phyloP scores from a whole-genome alignment of 2,329 filamentous ascomycete species.

The Arachnomyces sp. region DNA sequence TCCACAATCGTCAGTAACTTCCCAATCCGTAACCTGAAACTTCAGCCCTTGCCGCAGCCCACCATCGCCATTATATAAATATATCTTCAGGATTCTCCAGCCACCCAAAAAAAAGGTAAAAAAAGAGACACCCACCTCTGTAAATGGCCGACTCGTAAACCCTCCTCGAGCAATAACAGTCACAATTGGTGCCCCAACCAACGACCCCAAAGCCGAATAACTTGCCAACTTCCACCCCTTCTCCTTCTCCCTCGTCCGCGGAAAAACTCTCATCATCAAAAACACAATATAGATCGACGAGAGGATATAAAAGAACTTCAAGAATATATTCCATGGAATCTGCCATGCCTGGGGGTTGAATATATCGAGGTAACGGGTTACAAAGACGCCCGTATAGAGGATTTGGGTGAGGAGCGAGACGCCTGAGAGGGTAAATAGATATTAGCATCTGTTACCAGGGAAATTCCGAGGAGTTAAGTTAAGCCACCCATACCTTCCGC shows the following conservation, averaged over 20 bases:
- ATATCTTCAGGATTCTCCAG: no score
- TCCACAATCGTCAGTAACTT: constrained; percentile 11
- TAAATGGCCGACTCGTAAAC: constrained; percentile 34
- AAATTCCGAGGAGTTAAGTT: constrained; percentile 3
- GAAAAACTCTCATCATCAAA: constrained; percentile 78
- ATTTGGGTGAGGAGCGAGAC: constrained; percentile 84
- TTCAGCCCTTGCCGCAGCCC: background rate
- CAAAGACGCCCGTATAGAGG: constrained; percentile 80
- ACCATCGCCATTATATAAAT: no score
- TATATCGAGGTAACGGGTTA: constrained; percentile 78
- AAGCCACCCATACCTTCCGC: constrained; percentile 58
- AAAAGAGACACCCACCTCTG: constrained; percentile 28
- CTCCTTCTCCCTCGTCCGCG: constrained; percentile 82
- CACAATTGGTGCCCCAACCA: constrained; percentile 63
- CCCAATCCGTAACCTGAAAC: no score
- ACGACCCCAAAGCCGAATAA: constrained; percentile 57
- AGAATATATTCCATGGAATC: constrained; percentile 62
- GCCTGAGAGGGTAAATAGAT: constrained; percentile 41
- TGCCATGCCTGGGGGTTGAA: constrained; percentile 42
- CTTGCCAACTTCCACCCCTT: constrained; percentile 87
- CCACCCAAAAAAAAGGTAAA: no score
- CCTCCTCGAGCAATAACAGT: constrained; percentile 60
- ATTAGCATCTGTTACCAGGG: constrained; percentile 1
- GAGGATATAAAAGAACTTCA: constrained; percentile 83
- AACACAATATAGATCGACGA: constrained; percentile 80